phyloP scores from a whole-genome alignment of 139 green algal species.

The Picochlorum sp. region DNA sequence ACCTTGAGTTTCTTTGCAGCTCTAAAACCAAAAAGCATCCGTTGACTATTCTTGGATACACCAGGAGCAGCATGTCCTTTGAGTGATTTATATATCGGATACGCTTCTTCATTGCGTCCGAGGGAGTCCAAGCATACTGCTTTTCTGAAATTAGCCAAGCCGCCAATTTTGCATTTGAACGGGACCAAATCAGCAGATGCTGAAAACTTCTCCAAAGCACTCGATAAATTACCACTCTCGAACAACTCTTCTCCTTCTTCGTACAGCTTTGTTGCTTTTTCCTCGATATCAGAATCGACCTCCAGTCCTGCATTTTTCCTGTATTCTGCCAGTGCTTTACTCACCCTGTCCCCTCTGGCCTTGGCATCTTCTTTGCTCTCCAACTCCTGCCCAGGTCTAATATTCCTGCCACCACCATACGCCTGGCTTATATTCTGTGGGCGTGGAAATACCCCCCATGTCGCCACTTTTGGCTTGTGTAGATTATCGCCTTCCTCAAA shows the following conservation, averaged over 20 bases:
- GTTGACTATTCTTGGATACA: slow-evolving; percentile 48
- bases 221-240: slow-evolving; percentile 19
- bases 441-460: slow-evolving; percentile 76
- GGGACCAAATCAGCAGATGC: slow-evolving; percentile 21
- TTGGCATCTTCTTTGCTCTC: slow-evolving; percentile 32
- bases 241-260: slow-evolving; percentile 35
- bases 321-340: slow-evolving; percentile 9
- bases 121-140: slow-evolving; percentile 79
- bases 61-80: slow-evolving; percentile 31
- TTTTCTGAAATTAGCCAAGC: slow-evolving; percentile 51
- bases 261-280: slow-evolving; percentile 12
- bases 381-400: slow-evolving; percentile 59
- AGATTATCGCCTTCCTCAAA: slow-evolving; percentile 7
- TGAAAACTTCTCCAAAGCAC: slow-evolving; percentile 20
- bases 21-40: slow-evolving; percentile 69
- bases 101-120: slow-evolving; percentile 38
- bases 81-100: slow-evolving; percentile 51
- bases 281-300: slow-evolving; percentile 36
- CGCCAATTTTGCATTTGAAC: slow-evolving; percentile 38
- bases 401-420: slow-evolving; percentile 63
- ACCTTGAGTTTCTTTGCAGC: slow-evolving; percentile 50
- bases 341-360: slow-evolving; percentile 13
- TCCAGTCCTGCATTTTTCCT: slow-evolving; percentile 33
- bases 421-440: slow-evolving; percentile 69
- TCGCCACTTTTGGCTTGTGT: slow-evolving; percentile 43